Base-by-base conservation (phyloP, 768 basidiomycete species). In the Pisolithus orientalis region DNA sequence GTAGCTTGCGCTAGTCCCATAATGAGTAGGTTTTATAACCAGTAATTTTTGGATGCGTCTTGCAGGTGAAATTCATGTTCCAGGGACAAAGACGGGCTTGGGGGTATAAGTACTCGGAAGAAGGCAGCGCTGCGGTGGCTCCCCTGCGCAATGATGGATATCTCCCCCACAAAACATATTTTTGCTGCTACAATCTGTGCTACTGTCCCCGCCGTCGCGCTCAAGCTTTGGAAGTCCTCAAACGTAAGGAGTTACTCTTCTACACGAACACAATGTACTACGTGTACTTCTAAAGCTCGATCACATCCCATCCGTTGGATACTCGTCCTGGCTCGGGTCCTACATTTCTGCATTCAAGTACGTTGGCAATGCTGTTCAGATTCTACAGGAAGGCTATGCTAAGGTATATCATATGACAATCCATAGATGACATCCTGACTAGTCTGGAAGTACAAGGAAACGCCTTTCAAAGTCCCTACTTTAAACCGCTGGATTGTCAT, bases 401-500 rank as follows among this genome's bases (percentile, higher is more conserved):
- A 65, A 65, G 57, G 72, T 58, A 47, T 6, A 53, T 52, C 1
- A 2, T 1, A 4, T 32, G 9, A 31, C 11, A 10, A 6, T 29
- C 10, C 7, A 24, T 14, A 31, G 45, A 29, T 28, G 17, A 4
- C 17, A 13, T 47, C 24, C 7, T 46, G 16, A 8, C 29, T 21
- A 6, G 42, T 39, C 3, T 24, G 69, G 52, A 66, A 50, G 42
- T 27, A 43, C 24, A 43, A 21, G 24, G 24, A 27, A 5, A 5
- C 17, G 11, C 50, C 65, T 5, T 75, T 73, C 59, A 72, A 66
- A 45, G 52, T 74, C 5, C 51, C 68, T 0, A 50, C 55, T 1
- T 27, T 58, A 4, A 17, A 37, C 9, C 59, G 59, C 17, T 80
- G 78, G 80, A 49, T 62, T 0, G 68, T 80, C 31, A 42, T 81